phyloP scores from a whole-genome alignment of 108 stramenopile species.

The Seminavis robusta region DNA sequence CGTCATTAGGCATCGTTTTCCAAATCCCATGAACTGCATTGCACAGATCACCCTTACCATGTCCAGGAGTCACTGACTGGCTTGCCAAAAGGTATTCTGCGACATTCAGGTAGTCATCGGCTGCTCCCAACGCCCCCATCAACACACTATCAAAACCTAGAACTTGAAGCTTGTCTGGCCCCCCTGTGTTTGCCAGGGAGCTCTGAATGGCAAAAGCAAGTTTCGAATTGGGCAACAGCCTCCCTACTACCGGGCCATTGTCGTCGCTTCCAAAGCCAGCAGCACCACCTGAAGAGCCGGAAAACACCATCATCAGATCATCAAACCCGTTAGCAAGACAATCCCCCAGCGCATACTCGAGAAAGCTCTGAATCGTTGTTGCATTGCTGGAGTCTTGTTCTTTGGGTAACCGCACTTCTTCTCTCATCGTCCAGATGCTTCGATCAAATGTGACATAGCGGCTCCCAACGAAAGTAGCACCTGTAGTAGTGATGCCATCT shows the following conservation, averaged over 20 bases:
- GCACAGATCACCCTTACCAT: too few relatives aligned
- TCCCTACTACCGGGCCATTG: not conserved
- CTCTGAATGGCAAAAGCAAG: constrained; percentile 1
- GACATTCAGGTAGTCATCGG: constrained; percentile 3
- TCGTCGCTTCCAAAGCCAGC: constrained; percentile 26
- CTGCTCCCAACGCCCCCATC: constrained; percentile 12
- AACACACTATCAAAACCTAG: constrained; percentile 25
- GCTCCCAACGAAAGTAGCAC: not conserved
- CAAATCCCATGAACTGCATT: too few relatives aligned
- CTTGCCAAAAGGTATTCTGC: constrained; percentile 19
- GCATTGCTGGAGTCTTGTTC: too few relatives aligned
- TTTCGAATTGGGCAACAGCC: not conserved
- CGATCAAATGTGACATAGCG: not conserved
- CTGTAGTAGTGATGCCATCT: constrained; percentile 8
- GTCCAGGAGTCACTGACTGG: constrained; percentile 23
- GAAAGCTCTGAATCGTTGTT: not conserved
- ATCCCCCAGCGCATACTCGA: not conserved
- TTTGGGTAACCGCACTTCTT: not conserved
- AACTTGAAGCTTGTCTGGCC: constrained; percentile 12
- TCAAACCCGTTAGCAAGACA: constrained; percentile 8
- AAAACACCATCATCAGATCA: constrained; percentile 12
- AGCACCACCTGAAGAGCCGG: constrained; percentile 12
- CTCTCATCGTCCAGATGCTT: not conserved
- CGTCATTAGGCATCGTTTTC: too few relatives aligned
- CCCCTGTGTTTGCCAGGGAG: constrained; percentile 4